Evolutionary conservation across 495 filamentous ascomycete species (phyloP).

Genomic region (Hypoxylon crocopeplum): DNA sequence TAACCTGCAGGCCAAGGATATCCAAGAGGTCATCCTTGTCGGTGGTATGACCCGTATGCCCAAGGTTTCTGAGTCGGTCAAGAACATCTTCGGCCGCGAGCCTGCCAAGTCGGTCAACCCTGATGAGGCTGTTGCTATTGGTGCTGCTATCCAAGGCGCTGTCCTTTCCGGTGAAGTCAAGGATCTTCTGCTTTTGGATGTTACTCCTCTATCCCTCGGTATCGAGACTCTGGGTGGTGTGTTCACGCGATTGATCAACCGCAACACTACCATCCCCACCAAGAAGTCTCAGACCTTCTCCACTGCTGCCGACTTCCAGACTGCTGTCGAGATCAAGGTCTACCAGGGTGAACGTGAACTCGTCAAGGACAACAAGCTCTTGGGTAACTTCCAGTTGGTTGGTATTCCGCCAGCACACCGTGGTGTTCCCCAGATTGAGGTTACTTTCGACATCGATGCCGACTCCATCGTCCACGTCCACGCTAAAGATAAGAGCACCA

Average conservation of each 20-base stretch:
- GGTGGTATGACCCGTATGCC: conserved; percentile 99
- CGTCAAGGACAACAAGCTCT: conserved; percentile 97
- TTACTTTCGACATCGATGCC: conserved; percentile 99
- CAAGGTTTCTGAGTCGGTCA: conserved; percentile 97
- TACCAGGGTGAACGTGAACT: conserved; percentile 99
- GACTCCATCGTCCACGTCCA: conserved; percentile 99
- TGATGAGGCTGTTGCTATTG: conserved; percentile 98
- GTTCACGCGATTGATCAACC: conserved; percentile 99
- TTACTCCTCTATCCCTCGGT: conserved; percentile 96
- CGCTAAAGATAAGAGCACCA: conserved; percentile 98
- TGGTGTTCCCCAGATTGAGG: conserved; percentile 97
- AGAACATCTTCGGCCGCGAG: conserved; percentile 96
- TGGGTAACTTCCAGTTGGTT: conserved; percentile 99
- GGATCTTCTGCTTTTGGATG: conserved; percentile 94
- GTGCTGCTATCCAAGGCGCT: conserved; percentile 97
- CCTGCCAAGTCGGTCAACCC: conserved; percentile 99
- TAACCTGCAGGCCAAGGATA: conserved; percentile 89
- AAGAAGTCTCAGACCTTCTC: conserved; percentile 99
- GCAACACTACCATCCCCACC: conserved; percentile 99
- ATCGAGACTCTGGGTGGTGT: conserved; percentile 99
- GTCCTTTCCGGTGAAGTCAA: conserved; percentile 97
- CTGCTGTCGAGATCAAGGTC: conserved; percentile 99
- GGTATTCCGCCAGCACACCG: conserved; percentile 97
- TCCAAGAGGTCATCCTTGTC: conserved; percentile 98
- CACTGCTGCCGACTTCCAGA: conserved; percentile 98